Base-by-base conservation (phyloP, 1,139 yeast species). In the Pichia sp. region DNA sequence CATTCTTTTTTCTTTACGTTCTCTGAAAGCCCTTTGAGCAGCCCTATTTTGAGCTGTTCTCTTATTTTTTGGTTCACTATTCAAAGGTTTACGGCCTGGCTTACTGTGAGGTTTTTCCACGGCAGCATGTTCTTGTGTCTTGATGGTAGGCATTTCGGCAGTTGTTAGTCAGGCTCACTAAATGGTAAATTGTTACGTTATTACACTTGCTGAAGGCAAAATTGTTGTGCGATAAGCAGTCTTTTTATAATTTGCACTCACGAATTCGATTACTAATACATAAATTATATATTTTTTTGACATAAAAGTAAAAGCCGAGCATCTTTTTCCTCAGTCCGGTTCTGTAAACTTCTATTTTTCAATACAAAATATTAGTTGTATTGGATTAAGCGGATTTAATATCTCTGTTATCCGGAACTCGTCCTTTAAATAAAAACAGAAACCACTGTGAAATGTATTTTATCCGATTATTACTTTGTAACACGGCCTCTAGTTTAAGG, bases 41-140 rank as follows among this genome's bases (percentile, higher is more conserved):
- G 97, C 97, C 61, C 98, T 76, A 66, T 92, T 92, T 68, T 92
- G 98, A 1, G 97, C 97, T 27, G 96, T 88, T 58, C 98, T 75
- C 72, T 88, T 90, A 59, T 82, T 81, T 61, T 77, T 77, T 4
- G 96, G 96, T 63, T 86, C 95, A 3, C 84, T 76, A 25, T 82
- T 85, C 49, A 83, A 71, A 0, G 86, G 89, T 69, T 86, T 88
- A 54, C 96, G 75, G 4, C 86, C 86, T 0, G 83, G 81, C 56
- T 74, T 75, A 26, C 57, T 49, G 5, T 35, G 35, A 36, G 51
- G 47, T 27, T 47, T 48, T 25, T 52, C 55, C 10, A 47, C 45
- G 38, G 52, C 46, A 6, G 48, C 48, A 33, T 48, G 48, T 26
- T 51, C 52, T 40, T 46, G 50, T 3, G 52, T 49, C 30, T 48